Evolutionary conservation across 805 yeast species (phyloP), one percentile per base, ranked within the genome.

Genomic region (Cyberlindnera nakhonratchasimensis): DNA sequence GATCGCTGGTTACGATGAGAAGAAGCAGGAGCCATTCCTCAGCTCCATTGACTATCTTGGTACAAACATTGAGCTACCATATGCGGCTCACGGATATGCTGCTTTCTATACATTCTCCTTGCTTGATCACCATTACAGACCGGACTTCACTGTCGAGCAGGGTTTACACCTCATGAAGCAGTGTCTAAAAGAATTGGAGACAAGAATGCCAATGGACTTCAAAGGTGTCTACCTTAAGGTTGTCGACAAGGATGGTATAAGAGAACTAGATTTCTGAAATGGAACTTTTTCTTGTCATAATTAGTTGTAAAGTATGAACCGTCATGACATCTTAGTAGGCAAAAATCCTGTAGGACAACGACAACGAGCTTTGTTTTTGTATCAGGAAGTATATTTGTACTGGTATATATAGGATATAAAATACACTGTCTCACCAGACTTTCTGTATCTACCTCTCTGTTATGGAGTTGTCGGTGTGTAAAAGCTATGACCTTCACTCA

Each of bases 21-120:
- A 73, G 49, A 71, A 70, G 7, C 63, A 71, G 30, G 70, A 67
- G 46, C 88, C 97, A 29, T 69, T 76, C 39, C 72, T 93, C 56
- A 82, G 85, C 58, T 88, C 91, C 82, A 85, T 93, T 52, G 99
- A 93, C 62, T 93, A 93, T 63, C 69, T 93, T 51, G 99, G 99
- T 7, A 86, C 99, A 3, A 79, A 82, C 52, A 95, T 82, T 13
- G 87, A 82, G 47, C 72, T 93, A 45, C 98, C 99, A 13, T 93
- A 93, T 61, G 96, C 95, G 14, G 98, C 98, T 2, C 99, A 93
- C 63, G 99, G 99, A 11, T 93, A 93, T 60, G 96, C 98, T n/a
- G 96, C 95, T 2, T 93, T 91, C 66, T 93, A 93, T 64, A 81
- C 96, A 24, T 75, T 88, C 64, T 86, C 98, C 2, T 69, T 91